A percentile compares a stretch with the other conserved stretches of the same genome.
Conservation (phyloP, 2,329 filamentous ascomycete species). For the Didymella exigua region DNA sequence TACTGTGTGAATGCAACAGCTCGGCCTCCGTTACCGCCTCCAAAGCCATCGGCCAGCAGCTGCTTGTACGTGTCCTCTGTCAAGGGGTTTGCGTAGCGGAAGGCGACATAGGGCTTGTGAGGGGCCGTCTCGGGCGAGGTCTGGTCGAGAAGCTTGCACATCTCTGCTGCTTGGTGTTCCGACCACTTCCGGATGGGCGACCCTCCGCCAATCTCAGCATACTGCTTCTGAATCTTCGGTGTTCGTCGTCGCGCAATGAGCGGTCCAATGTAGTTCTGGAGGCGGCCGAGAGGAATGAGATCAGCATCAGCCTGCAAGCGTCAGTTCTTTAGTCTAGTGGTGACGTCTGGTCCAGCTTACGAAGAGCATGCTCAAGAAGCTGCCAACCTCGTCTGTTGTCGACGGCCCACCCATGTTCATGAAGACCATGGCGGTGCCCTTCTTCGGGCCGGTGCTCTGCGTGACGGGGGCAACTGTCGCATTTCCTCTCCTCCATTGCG, state of each 20-base stretch:
- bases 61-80: constrained; percentile 92
- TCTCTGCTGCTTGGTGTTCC: constrained; percentile 88
- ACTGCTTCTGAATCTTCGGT: constrained; percentile 96
- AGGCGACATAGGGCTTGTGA: constrained; percentile 96
- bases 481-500: constrained; percentile 47
- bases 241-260: constrained; percentile 85
- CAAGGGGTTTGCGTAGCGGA: constrained; percentile 90
- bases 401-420: constrained; percentile 98
- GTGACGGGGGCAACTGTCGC: constrained; percentile 64
- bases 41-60: constrained; percentile 87
- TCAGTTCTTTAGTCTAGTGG: constrained; percentile 20
- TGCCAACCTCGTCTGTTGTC: constrained; percentile 83
- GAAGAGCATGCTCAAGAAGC: constrained; percentile 90
- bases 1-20: constrained; percentile 98
- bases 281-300: constrained; percentile 89
- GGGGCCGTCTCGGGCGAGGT: constrained; percentile 92
- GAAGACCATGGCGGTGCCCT: constrained; percentile 97
- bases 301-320: constrained; percentile 78
- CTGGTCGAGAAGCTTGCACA: constrained; percentile 95
- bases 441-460: constrained; percentile 72
- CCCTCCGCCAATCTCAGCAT: constrained; percentile 93
- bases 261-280: constrained; percentile 89
- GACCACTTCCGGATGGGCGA: constrained; percentile 98
- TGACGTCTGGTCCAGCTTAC: constrained; percentile 59
- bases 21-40: constrained; percentile 83